A percentile compares a stretch with the other conserved stretches of the same genome.
These are phyloP conservation scores for Camellia oleifera DNA, from an alignment of 179 eudicot species.

Conservation along the genomic window DNA sequence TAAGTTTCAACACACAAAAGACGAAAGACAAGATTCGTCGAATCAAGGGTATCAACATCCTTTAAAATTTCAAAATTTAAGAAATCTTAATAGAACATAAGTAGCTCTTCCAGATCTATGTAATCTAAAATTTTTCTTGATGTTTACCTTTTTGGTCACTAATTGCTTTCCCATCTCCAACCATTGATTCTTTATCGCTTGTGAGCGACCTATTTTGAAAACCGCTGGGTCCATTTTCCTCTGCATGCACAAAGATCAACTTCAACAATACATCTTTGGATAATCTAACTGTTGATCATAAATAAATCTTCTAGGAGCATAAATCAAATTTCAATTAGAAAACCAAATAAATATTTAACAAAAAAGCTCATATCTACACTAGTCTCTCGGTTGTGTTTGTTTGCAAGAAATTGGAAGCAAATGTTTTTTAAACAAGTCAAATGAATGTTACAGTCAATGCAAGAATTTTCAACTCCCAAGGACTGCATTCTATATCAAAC, in stretches of 20 bases:
- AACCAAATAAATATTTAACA: not conserved
- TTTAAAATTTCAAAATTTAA: not conserved
- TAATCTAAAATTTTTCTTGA: not conserved
- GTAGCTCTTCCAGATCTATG: slow-evolving; percentile 1
- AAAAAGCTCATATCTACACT: not conserved
- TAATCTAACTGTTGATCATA: not conserved
- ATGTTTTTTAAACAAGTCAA: not conserved
- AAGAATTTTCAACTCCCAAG: not conserved
- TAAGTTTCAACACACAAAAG: no score
- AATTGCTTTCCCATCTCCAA: slow-evolving; percentile 62
- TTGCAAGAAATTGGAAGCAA: not conserved
- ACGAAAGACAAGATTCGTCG: no score
- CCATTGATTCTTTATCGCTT: slow-evolving; percentile 88
- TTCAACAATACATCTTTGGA: slow-evolving; percentile 5
- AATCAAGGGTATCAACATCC: no score
- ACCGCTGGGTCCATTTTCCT: slow-evolving; percentile 57
- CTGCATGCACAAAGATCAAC: slow-evolving; percentile 44
- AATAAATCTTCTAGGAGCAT: not conserved
- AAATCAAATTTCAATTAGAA: not conserved
- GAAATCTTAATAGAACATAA: not conserved
- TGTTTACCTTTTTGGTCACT: slow-evolving; percentile 62
- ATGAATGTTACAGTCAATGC: not conserved
- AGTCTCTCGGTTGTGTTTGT: not conserved
- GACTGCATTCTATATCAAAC: not conserved
- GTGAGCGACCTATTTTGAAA: slow-evolving; percentile 59